A percentile compares a stretch with the other conserved stretches of the same genome.
These are phyloP conservation scores for Torulaspora maleeae DNA, from an alignment of 805 yeast species.

Conservation along the genomic window DNA sequence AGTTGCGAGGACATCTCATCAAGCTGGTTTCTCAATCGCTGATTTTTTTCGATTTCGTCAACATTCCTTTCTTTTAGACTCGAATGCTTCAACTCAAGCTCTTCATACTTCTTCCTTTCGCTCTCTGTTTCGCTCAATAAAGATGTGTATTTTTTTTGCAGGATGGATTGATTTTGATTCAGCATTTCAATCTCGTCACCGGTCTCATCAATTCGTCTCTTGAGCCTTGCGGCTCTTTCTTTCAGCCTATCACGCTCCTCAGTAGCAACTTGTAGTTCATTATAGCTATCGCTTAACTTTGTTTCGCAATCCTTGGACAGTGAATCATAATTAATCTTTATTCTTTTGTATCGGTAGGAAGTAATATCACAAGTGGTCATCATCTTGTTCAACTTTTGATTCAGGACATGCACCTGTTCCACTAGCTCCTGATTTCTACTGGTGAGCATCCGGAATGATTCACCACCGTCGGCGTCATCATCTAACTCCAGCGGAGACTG, in stretches of 20 bases:
- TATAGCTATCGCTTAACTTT: conserved; percentile 7
- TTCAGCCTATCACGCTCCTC: conserved; percentile 14
- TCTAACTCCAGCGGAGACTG: not conserved
- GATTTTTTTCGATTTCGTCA: conserved; percentile 5
- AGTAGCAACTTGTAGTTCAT: conserved; percentile 4
- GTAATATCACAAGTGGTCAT: conserved; percentile 16
- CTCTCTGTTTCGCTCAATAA: conserved; percentile 17
- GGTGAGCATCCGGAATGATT: conserved; percentile 15
- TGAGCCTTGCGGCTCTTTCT: conserved; percentile 16
- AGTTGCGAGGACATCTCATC: conserved; percentile 1
- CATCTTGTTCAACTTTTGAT: conserved; percentile 19
- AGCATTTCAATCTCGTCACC: conserved; percentile 29
- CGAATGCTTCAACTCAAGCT: conserved; percentile 5
- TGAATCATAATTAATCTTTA: conserved; percentile 7
- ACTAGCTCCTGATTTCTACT: conserved; percentile 24
- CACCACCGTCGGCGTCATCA: conserved; percentile 19
- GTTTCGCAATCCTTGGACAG: conserved; percentile 12
- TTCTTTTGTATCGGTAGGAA: conserved; percentile 10
- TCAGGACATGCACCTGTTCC: conserved; percentile 19
- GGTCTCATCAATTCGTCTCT: conserved; percentile 17
- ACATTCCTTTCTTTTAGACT: conserved; percentile 6
- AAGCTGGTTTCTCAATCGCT: conserved; percentile 10
- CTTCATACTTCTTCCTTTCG: conserved; percentile 10
- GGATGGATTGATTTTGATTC: conserved; percentile 27
- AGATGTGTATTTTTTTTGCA: conserved; percentile 28